Conservation (phyloP, 202 grass and related monocot genomes). For the Setaria italica region DNA sequence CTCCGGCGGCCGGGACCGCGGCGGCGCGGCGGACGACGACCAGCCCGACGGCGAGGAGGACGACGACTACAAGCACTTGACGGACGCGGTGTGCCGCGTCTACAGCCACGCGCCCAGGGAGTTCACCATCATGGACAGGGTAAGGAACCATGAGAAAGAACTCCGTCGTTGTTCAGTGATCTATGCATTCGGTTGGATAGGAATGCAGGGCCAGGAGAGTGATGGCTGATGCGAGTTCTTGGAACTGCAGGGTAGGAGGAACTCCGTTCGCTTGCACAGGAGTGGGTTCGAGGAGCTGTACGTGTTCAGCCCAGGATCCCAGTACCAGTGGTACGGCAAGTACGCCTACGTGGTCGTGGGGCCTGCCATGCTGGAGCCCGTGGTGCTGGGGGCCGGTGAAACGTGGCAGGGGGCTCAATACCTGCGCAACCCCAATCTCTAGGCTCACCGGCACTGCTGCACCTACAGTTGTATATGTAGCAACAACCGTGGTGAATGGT, state of each 20-base stretch:
- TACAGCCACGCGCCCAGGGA: slow-evolving; percentile 69
- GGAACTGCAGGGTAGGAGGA: slow-evolving; percentile 70
- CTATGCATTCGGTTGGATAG: not conserved
- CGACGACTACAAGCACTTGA: slow-evolving; percentile 74
- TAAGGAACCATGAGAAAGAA: slow-evolving; percentile 10
- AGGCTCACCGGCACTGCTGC: not conserved
- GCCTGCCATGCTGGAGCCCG: slow-evolving; percentile 56
- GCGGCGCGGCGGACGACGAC: not conserved
- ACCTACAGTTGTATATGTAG: too few species aligned
- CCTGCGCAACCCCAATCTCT: slow-evolving; percentile 77
- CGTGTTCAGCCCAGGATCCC: slow-evolving; percentile 76
- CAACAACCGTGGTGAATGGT: not conserved
- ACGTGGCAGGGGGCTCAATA: slow-evolving; percentile 68
- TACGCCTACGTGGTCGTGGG: slow-evolving; percentile 78
- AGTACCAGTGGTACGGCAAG: slow-evolving; percentile 74
- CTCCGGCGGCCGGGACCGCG: slow-evolving; percentile 11
- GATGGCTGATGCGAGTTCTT: slow-evolving; percentile 5
- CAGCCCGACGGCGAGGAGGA: slow-evolving; percentile 78
- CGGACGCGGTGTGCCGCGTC: slow-evolving; percentile 60
- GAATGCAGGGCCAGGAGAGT: not conserved
- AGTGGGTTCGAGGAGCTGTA: slow-evolving; percentile 77
- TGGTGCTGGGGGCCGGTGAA: slow-evolving; percentile 51
- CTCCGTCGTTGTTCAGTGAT: not conserved
- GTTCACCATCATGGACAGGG: slow-evolving; percentile 85
- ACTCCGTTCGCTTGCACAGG: slow-evolving; percentile 70